These are phyloP conservation scores for Hypoxylon lenormandii DNA, from an alignment of 495 filamentous ascomycete genomes.

Conservation along the genomic window DNA sequence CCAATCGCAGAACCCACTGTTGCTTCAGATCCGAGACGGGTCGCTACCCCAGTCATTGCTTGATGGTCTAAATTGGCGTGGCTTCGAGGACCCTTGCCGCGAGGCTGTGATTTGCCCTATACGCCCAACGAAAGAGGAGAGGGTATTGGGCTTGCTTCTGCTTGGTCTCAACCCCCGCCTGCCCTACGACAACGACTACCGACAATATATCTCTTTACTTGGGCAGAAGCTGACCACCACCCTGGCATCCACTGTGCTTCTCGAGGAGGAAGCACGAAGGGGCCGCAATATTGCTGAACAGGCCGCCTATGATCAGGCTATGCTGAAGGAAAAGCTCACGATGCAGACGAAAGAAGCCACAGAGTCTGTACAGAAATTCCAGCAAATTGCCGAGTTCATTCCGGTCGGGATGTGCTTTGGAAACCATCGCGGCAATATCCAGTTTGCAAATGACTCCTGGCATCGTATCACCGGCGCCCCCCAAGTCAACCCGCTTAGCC, in stretches of 20 bases:
- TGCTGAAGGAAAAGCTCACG: slow-evolving; percentile 73
- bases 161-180: slow-evolving; percentile 75
- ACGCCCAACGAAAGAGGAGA: slow-evolving; percentile 72
- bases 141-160: slow-evolving; percentile 73
- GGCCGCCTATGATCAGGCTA: slow-evolving; percentile 73
- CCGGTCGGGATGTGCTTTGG: slow-evolving; percentile 80
- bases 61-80: slow-evolving; percentile 70
- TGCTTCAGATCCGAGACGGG: slow-evolving; percentile 68
- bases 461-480: slow-evolving; percentile 69
- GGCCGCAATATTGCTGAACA: slow-evolving; percentile 74
- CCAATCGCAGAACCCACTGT: slow-evolving; percentile 63
- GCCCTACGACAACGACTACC: slow-evolving; percentile 76
- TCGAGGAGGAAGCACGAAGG: slow-evolving; percentile 77
- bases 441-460: slow-evolving; percentile 78
- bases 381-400: slow-evolving; percentile 77
- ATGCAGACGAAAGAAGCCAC: slow-evolving; percentile 73
- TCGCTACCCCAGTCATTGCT: slow-evolving; percentile 68
- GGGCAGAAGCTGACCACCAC: slow-evolving; percentile 76
- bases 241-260: slow-evolving; percentile 75
- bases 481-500: slow-evolving; percentile 58
- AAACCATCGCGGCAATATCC: slow-evolving; percentile 69
- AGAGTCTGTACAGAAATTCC: slow-evolving; percentile 77
- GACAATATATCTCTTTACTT: slow-evolving; percentile 74
- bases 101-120: slow-evolving; percentile 78
- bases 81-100: slow-evolving; percentile 71